A percentile compares a stretch with the other conserved stretches of the same genome.
Evolutionary conservation across 371 early-diverging fungal species (phyloP).

Genomic region (Mucor indicus): DNA sequence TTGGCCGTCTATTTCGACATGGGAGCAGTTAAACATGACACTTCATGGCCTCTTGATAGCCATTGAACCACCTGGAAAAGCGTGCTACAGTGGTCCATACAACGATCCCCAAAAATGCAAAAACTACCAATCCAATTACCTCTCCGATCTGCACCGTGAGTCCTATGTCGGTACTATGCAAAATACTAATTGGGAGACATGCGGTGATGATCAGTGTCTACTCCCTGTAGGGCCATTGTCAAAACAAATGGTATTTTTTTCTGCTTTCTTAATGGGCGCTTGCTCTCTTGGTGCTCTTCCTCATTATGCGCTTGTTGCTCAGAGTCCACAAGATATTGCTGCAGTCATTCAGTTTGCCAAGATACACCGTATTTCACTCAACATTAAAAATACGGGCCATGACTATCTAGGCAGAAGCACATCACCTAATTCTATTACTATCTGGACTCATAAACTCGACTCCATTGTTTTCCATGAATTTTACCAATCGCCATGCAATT

Average conservation of each 20-base stretch:
- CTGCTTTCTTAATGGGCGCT: neutral
- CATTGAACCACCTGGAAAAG: neutral
- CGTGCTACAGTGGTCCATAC: slow-evolving; percentile 3
- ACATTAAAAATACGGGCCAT: slow-evolving; percentile 52
- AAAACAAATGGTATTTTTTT: neutral
- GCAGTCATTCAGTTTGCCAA: slow-evolving; percentile 35
- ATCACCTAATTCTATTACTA: slow-evolving; percentile 31
- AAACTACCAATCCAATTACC: neutral
- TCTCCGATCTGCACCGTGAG: slow-evolving; percentile 1
- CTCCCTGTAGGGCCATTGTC: neutral
- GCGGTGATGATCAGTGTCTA: neutral
- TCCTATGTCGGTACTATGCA: slow-evolving; percentile 10
- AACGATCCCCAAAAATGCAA: neutral
- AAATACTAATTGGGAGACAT: slow-evolving; percentile 11
- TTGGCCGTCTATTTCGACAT: neutral
- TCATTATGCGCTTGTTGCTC: slow-evolving; percentile 5
- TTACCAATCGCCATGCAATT: slow-evolving; percentile 17
- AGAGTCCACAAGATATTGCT: slow-evolving; percentile 18
- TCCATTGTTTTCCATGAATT: slow-evolving; percentile 18
- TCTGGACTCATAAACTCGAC: slow-evolving; percentile 41
- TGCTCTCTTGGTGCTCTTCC: slow-evolving; percentile 12
- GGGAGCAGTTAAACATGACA: neutral
- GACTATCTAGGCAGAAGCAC: slow-evolving; percentile 39
- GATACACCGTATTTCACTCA: slow-evolving; percentile 33
- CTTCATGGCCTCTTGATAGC: slow-evolving; percentile 1